Base-by-base conservation (phyloP, 306 rosid genomes). In the Vachellia pachyceras region DNA sequence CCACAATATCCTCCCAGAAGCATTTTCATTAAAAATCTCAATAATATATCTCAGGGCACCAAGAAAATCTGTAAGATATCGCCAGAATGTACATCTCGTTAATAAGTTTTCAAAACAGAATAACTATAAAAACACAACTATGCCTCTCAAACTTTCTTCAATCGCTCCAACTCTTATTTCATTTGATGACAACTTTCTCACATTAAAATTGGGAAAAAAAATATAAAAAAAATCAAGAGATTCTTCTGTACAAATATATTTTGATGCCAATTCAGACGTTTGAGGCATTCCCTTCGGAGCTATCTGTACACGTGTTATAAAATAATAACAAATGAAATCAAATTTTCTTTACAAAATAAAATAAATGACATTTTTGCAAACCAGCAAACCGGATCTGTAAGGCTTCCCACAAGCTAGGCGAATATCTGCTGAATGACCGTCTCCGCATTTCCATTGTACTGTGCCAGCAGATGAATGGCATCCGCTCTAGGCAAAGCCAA, bases 401-500 rank as follows among this genome's bases (percentile, higher is more conserved):
- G 5, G 67, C 18, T 69, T 69, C 75, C 50, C 82, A 79, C 58
- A 72, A 60, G 63, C 88, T 89, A 93, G 0, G 97, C 87, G 85
- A 93, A 95, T 82, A 95, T 84, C 86, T 95, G 99, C 82, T 95
- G 98, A 84, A 95, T 95, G 75, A 92, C 99, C 3, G 88, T 92
- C 91, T 95, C 99, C 0, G 99, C 98, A 72, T 93, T 93, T 64
- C 99, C 98, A 52, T 95, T 93, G 89, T 90, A 92, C 86, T 95
- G 97, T 80, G 91, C 90, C 68, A 95, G 99, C 80, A 95, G 91
- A 85, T 95, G 98, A 72, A 95, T 95, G 14, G 99, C 99, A 90
- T 95, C 99, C 10, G 98, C 98, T 91, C 99, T 92, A 5, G 99
- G 97, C 89, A 95, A 83, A 60, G 98, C 99, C 52, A 95, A 85